These are phyloP conservation scores for Rhododendron vialii DNA, from an alignment of 148 eudicot genomes.

Conservation along the genomic window DNA sequence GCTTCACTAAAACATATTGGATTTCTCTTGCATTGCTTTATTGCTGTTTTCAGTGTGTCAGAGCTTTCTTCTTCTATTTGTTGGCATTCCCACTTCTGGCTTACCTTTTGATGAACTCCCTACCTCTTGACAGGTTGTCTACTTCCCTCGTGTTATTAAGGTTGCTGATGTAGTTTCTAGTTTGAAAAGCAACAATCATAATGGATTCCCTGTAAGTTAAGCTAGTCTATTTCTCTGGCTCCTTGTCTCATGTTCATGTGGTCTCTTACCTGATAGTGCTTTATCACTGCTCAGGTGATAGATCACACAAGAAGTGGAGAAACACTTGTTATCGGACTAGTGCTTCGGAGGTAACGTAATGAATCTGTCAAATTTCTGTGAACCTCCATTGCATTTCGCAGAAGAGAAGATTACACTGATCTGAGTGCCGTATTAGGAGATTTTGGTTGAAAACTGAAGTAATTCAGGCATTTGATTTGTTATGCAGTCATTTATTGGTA, in stretches of 20 bases:
- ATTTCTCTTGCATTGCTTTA: neutral
- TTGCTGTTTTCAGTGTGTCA: neutral
- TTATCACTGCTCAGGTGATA: constrained; percentile 52
- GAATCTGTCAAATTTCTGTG: neutral
- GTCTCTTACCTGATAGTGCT: constrained; percentile 1
- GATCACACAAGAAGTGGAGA: constrained; percentile 91
- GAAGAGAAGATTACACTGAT: neutral
- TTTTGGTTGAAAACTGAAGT: constrained; percentile 4
- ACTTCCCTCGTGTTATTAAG: constrained; percentile 76
- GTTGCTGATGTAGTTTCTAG: constrained; percentile 77
- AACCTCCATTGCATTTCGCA: neutral
- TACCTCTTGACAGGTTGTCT: constrained; percentile 52
- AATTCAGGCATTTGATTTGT: constrained; percentile 8
- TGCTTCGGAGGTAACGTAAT: constrained; percentile 72
- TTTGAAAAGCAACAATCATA: constrained; percentile 81
- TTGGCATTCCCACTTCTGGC: neutral
- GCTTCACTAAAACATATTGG: neutral
- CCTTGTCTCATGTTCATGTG: constrained; percentile 5
- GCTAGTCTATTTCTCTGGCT: neutral
- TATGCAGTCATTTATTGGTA: constrained; percentile 85
- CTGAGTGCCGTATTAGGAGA: neutral
- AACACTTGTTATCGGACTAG: constrained; percentile 79
- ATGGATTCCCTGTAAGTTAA: constrained; percentile 94
- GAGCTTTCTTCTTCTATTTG: neutral
- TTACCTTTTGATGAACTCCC: constrained; percentile 1